Evolutionary conservation across 257 asterid species (phyloP), one percentile per base, ranked within the genome.

Genomic region (Orobanche coerulescens): DNA sequence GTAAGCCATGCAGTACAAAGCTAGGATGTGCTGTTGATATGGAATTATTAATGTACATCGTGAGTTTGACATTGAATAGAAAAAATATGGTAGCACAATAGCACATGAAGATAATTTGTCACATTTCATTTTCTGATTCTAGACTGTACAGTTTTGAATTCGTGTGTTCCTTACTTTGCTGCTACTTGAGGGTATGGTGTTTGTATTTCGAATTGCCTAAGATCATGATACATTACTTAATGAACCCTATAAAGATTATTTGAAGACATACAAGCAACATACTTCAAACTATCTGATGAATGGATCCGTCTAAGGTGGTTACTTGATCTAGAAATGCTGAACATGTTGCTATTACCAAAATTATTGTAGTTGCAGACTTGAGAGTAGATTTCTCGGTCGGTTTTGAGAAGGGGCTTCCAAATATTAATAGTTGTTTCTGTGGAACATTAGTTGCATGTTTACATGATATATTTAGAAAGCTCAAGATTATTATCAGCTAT

Each of bases 301-400:
- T 26, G 51, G 46, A n/a, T 48, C 26, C 24, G 11, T 37, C 47
- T 23, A n/a, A 47, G 43, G 18, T 60, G 20, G 50, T 39, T 59
- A 23, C 36, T 11, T 34, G 30, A 42, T 37, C 19, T 26, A 58
- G 19, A 47, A 18, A 48, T 22, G 68, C 23, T 49, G 42, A 52
- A 10, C 52, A 22, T 44, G 30, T 2, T 47, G 26, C 7, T 18
- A 7, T 3, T 51, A 12, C 63, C 23, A 25, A 23, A 23, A 23
- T 42, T 26, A 19, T 73, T 39, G 23, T 62, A 15, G 50, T 12
- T 8, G 55, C 49, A 18, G 34, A 71, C 67, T 39, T 36, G 63
- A 56, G 26, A 23, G 51, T 19, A 33, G 48, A 28, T 33, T 13
- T 26, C 48, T 56, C 31, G 4, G 30, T 26, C 16, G 20, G 20